Evolutionary conservation across 352 stramenopile species (phyloP).

Genomic region (Hyphochytrium catenoides): DNA sequence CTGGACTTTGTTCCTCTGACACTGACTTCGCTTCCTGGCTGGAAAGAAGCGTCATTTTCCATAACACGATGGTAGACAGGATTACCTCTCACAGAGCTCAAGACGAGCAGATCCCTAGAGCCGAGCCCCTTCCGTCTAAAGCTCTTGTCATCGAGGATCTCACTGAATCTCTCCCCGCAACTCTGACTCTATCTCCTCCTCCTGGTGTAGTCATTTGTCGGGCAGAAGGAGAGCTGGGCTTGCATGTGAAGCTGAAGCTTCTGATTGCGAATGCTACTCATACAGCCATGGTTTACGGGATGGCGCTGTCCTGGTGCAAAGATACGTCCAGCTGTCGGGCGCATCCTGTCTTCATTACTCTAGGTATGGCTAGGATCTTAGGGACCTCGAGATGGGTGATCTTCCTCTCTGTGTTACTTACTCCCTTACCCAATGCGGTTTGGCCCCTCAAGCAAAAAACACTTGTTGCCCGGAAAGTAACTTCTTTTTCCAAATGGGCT

Average conservation of each 20-base stretch:
- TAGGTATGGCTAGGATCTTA: no score
- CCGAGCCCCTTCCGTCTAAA: constrained; percentile 31
- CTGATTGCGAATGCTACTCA: constrained; percentile 69
- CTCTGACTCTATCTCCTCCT: constrained; percentile 10
- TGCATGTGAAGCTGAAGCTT: constrained; percentile 71
- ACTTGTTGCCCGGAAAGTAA: not conserved
- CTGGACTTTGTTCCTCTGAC: not conserved
- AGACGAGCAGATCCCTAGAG: constrained; percentile 22
- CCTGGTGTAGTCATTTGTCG: constrained; percentile 23
- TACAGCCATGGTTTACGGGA: constrained; percentile 59
- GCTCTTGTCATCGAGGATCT: constrained; percentile 39
- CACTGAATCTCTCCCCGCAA: constrained; percentile 12
- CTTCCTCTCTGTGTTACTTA: no score
- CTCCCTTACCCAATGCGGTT: no score
- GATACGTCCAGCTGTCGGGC: constrained; percentile 14
- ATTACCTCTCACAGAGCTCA: constrained; percentile 22
- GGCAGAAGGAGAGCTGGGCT: constrained; percentile 19
- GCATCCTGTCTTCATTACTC: constrained; percentile 14
- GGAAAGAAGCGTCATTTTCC: constrained; percentile 24
- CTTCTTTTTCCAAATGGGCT: no score
- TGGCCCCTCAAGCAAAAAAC: no score
- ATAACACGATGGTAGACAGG: constrained; percentile 63
- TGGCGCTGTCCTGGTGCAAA: constrained; percentile 20
- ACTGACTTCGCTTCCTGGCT: constrained; percentile 18
- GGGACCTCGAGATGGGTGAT: no score